Evolutionary conservation across 1,284 basidiomycete species (phyloP), one percentile per base, ranked within the genome.

Genomic region (Fomitopsis schrenkii): DNA sequence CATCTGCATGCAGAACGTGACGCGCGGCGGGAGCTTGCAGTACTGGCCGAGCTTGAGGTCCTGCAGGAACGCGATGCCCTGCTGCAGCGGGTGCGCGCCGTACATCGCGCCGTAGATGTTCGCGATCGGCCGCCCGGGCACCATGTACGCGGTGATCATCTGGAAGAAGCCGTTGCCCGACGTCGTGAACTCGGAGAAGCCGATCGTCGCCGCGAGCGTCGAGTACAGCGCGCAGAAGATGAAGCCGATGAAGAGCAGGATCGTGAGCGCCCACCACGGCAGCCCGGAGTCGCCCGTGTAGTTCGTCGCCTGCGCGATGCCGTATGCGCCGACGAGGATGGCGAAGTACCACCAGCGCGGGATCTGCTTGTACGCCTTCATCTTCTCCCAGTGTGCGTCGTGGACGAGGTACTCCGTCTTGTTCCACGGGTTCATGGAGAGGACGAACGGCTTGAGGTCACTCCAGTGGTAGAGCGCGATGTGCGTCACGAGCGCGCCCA

Each of bases 21-120:
- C 79, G 2, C 82, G 77, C 19, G 87, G 87, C 28, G 86, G 83
- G 55, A 90, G 77, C 74, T 89, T 89, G 66, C 83, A 84, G 73
- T 89, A 72, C 64, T 70, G 69, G 28, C 70, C 75, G 33, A 82
- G 78, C 72, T 84, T 83, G 44, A 83, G 71, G 67, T 83, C 81
- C 52, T 78, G 75, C 57, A 81, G 74, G 58, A 83, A 79, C 38
- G 76, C 74, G 42, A 82, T 75, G 12, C 80, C 79, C 67, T 82
- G 79, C 33, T 64, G 68, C 64, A 74, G 70, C 3, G 74, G 71
- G 66, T 72, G 71, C 63, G 74, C 72, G 55, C 80, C 77, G 65
- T 82, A 82, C n/a, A 83, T 73, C 4, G 79, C 79, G 66, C 80
- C 81, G 67, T 81, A 83, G 80, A 83, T 82, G 72, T 83, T 83